phyloP scores from a whole-genome alignment of 1,284 basidiomycete genomes.

The Cerrena zonata region DNA sequence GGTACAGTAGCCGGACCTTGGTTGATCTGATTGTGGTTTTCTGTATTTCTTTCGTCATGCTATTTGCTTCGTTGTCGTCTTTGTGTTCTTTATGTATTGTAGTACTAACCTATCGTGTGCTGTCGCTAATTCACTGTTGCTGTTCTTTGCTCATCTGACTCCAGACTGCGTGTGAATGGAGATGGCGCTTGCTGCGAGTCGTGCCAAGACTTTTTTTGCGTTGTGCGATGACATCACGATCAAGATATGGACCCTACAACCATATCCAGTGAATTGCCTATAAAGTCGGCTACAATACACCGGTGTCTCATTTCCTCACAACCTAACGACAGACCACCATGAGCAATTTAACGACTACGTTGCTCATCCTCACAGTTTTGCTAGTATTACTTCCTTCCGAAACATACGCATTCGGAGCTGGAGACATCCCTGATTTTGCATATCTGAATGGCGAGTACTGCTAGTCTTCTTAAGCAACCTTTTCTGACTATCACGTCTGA shows the following conservation, averaged over 20 bases:
- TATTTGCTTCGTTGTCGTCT: background rate
- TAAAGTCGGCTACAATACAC: too few relatives aligned
- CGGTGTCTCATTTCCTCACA: conserved; percentile 1
- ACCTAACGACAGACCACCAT: conserved; percentile 17
- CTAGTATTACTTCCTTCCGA: conserved; percentile 41
- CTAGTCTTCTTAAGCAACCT: conserved; percentile 10
- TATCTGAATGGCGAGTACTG: conserved; percentile 45
- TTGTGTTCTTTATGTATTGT: background rate
- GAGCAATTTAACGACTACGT: conserved; percentile 27
- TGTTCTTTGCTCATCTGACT: background rate
- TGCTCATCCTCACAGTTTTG: conserved; percentile 41
- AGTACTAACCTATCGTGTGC: background rate
- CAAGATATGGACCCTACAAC: conserved; percentile 5
- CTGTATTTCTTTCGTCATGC: background rate
- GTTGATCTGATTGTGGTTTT: conserved; percentile 16
- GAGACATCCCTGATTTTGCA: conserved; percentile 58
- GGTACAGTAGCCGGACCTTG: too few relatives aligned
- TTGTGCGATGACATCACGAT: conserved; percentile 20
- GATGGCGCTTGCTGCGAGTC: background rate
- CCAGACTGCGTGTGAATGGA: too few relatives aligned
- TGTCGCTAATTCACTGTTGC: background rate
- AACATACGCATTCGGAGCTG: conserved; percentile 53
- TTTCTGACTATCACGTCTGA: conserved; percentile 8
- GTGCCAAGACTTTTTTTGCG: background rate
- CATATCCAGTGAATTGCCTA: background rate